Evolutionary conservation across 768 basidiomycete genomes (phyloP), one percentile per base, ranked within the genome.

Genomic region (Mycena alexandri): DNA sequence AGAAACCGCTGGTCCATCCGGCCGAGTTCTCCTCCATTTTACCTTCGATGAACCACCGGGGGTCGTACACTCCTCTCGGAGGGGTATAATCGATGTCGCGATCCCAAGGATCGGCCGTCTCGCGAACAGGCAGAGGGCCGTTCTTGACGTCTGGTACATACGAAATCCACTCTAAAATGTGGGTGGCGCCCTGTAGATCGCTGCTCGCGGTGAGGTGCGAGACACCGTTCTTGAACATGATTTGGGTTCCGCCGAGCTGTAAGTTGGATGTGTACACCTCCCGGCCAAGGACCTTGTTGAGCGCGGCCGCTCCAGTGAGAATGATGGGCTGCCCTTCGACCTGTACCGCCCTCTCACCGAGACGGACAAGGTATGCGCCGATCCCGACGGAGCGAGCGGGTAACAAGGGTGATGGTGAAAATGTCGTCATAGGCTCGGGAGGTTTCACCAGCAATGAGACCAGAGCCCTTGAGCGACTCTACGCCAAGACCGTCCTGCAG

Each of bases 221-320:
- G 61, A 99, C 94, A 80, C 98, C 98, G 76, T 99, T 99, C 89
- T 98, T 98, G 89, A 95, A 93, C 98, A 99, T 99, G 84, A 99
- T 99, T 76, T 99, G 98, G n/a, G 98, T 99, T 61, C 98, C 98
- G 70, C 98, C 98, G 66, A 99, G 93, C 79, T 99, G 98, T 72
- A 99, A 80, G 79, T 99, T 99, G 61, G 96, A 98, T 11, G 98
- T 98, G 79, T 99, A 99, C 51, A 99, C 98, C 79, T 99, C 98
- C 54, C 98, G 93, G 68, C 98, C 98, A 47, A 99, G 90, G 7
- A 99, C 98, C 81, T 99, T 99, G 87, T 99, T 99, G 71, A 99
- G 88, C 5, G 98, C 98, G 9, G 89, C 89, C 29, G 97, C 97
- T 72, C 98, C 98, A 16, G 98, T 99, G 67, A 99, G 88, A 78